Conservation (phyloP, 2,329 filamentous ascomycete species). For the Pyrenophora teres region DNA sequence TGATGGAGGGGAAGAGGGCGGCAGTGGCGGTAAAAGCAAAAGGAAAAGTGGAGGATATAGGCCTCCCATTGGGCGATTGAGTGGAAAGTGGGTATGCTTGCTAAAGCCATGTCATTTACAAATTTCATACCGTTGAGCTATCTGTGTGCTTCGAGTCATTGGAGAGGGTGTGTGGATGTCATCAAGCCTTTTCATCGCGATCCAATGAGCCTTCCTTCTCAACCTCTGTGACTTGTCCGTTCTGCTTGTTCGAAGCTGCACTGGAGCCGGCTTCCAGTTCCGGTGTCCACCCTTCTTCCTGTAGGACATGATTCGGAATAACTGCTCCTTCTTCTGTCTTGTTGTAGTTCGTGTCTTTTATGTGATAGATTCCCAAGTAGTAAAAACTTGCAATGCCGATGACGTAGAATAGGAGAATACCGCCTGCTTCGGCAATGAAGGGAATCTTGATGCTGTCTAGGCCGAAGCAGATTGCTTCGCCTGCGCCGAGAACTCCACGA, state of each 20-base stretch:
- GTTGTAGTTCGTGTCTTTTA: slow-evolving; percentile 40
- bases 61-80: too few relatives aligned
- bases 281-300: slow-evolving; percentile 25
- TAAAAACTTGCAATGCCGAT: slow-evolving; percentile 34
- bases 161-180: too few relatives aligned
- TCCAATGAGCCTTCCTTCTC: neutral
- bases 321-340: slow-evolving; percentile 31
- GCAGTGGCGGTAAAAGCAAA: too few relatives aligned
- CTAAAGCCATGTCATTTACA: too few relatives aligned
- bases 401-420: slow-evolving; percentile 37
- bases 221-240: neutral
- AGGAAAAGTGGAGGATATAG: too few relatives aligned
- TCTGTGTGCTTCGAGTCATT: too few relatives aligned
- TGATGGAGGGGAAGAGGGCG: too few relatives aligned
- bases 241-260: neutral
- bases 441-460: slow-evolving; percentile 39
- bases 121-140: too few relatives aligned
- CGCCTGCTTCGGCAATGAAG: slow-evolving; percentile 36
- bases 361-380: slow-evolving; percentile 35
- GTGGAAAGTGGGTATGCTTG: too few relatives aligned
- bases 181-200: too few relatives aligned
- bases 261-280: slow-evolving; percentile 16
- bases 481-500: slow-evolving; percentile 37
- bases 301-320: slow-evolving; percentile 34
- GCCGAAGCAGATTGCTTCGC: slow-evolving; percentile 40